phyloP scores from a whole-genome alignment of 2,329 filamentous ascomycete species.

The Dothistroma septosporum region DNA sequence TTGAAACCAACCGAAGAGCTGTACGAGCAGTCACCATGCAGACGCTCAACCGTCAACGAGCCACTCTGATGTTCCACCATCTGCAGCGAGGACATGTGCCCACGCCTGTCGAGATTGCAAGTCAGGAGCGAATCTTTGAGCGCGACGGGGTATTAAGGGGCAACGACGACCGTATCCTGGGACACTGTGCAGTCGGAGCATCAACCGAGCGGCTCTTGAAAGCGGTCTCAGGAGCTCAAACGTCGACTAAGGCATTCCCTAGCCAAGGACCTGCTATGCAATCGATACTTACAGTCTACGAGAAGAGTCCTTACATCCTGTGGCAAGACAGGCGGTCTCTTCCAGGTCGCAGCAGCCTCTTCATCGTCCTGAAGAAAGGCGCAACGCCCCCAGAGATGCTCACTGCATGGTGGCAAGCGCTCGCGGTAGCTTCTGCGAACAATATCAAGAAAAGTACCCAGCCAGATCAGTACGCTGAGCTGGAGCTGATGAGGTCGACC shows the following conservation, averaged over 20 bases:
- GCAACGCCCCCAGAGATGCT: slow-evolving; percentile 51
- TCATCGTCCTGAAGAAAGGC: slow-evolving; percentile 62
- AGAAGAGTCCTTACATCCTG: slow-evolving; percentile 53
- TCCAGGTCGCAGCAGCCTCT: slow-evolving; percentile 26
- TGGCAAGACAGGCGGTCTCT: slow-evolving; percentile 46
- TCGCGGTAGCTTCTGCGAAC: slow-evolving; percentile 30
- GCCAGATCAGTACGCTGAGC: neutral
- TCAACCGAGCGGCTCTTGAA: slow-evolving; percentile 26
- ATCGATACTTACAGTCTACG: slow-evolving; percentile 50
- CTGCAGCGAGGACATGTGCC: slow-evolving; percentile 48
- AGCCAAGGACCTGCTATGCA: slow-evolving; percentile 30
- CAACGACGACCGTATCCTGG: slow-evolving; percentile 44
- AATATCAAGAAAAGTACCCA: neutral
- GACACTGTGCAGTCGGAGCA: slow-evolving; percentile 52
- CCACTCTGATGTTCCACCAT: slow-evolving; percentile 69
- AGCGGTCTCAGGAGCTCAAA: slow-evolving; percentile 22
- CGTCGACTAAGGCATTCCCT: slow-evolving; percentile 27
- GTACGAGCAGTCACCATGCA: slow-evolving; percentile 80
- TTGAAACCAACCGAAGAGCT: slow-evolving; percentile 80
- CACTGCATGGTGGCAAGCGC: slow-evolving; percentile 60
- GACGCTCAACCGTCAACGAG: slow-evolving; percentile 79
- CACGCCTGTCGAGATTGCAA: slow-evolving; percentile 62
- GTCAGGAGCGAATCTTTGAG: slow-evolving; percentile 56
- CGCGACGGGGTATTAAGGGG: slow-evolving; percentile 63
- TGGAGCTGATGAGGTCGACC: slow-evolving; percentile 20